phyloP scores from a whole-genome alignment of 306 rosid species.

The Dryas octopetala region DNA sequence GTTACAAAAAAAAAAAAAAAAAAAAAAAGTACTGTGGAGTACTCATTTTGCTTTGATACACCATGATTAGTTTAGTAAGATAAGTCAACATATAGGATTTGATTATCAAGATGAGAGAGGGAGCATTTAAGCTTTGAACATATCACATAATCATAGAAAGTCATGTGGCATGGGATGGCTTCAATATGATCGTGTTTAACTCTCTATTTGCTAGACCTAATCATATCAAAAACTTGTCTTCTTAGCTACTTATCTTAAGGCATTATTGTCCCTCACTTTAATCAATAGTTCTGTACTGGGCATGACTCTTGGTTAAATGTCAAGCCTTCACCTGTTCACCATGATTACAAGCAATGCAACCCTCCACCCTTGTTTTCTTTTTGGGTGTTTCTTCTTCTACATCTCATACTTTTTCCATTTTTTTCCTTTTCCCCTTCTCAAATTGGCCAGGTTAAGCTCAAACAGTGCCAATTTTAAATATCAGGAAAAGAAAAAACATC shows the following conservation, averaged over 20 bases:
- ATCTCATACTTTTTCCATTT: not conserved
- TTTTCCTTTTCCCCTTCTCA: slow-evolving; percentile 5
- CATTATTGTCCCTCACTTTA: slow-evolving; percentile 19
- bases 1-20: too few species aligned
- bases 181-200: slow-evolving; percentile 22
- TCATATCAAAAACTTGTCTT: slow-evolving; percentile 18
- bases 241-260: slow-evolving; percentile 12
- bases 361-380: not conserved
- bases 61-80: too few species aligned
- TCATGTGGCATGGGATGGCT: slow-evolving; percentile 30
- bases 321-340: slow-evolving; percentile 25
- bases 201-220: slow-evolving; percentile 25
- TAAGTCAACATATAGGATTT: too few species aligned
- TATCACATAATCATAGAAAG: slow-evolving; percentile 35
- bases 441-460: not conserved
- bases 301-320: slow-evolving; percentile 17
- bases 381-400: not conserved
- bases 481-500: not conserved
- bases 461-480: not conserved
- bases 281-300: slow-evolving; percentile 4
- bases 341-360: slow-evolving; percentile 24
- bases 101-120: not conserved
- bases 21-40: too few species aligned
- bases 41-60: too few species aligned
- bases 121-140: not conserved